Evolutionary conservation across 768 basidiomycete genomes (phyloP).

Genomic region (Dentipellis fragilis): DNA sequence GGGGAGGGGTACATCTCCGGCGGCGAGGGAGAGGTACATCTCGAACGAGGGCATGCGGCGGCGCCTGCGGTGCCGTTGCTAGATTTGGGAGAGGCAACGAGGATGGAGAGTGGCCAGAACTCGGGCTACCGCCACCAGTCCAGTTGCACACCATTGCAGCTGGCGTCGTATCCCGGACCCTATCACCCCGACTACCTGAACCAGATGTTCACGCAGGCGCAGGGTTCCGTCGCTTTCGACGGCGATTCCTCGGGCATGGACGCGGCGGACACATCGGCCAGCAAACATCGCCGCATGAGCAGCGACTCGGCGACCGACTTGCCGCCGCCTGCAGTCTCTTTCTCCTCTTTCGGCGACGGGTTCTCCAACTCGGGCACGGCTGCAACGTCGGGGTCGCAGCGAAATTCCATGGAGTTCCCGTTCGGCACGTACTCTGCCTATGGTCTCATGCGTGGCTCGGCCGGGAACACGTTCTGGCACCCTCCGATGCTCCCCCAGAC

Average conservation of each 20-base stretch:
- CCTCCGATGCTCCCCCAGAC: conserved; percentile 54
- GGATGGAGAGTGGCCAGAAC: conserved; percentile 19
- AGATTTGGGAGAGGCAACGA: no score
- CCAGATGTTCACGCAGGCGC: conserved; percentile 36
- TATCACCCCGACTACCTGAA: conserved; percentile 66
- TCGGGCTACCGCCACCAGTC: conserved; percentile 20
- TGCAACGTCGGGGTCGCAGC: conserved; percentile 46
- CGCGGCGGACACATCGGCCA: conserved; percentile 29
- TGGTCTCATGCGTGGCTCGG: conserved; percentile 33
- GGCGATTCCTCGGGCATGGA: conserved; percentile 38
- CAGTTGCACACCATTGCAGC: conserved; percentile 28
- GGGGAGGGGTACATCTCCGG: no score
- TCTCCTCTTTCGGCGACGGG: conserved; percentile 44
- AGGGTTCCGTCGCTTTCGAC: conserved; percentile 44
- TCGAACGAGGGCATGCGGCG: no score
- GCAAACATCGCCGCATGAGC: conserved; percentile 70
- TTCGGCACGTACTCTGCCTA: conserved; percentile 44
- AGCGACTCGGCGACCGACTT: conserved; percentile 38
- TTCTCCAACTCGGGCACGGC: conserved; percentile 31
- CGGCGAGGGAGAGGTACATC: no score
- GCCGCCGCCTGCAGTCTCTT: conserved; percentile 52
- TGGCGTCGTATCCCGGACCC: conserved; percentile 49
- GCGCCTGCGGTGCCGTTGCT: no score
- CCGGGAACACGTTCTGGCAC: conserved; percentile 55
- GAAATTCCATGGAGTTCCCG: conserved; percentile 55